Base-by-base conservation (phyloP, 306 rosid genomes). In the Quercus parvula region DNA sequence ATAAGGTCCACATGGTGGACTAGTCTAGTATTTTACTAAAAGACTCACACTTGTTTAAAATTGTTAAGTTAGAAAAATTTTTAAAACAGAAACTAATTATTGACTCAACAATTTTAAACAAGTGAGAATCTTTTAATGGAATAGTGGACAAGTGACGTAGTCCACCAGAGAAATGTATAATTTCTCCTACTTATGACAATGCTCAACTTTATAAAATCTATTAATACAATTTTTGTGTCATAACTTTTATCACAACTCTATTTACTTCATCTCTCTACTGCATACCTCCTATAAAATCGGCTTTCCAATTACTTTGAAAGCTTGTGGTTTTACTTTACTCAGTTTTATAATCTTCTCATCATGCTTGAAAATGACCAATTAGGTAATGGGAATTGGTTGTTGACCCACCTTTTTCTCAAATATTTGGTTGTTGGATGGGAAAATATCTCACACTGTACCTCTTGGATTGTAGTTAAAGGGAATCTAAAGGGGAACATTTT, bases 81-180 rank as follows among this genome's bases (percentile, higher is more conserved):
- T 28, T 28, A 3, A 28, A 28, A 28, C 4, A 28, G 3, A 28
- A 28, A 28, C 4, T 28, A 0, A 28, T 28, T 28, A 3, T 0
- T 28, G 31, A 28, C 31, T 28, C 31, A 28, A 0, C 4, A 28
- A 28, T 28, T 28, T 28, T 28, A 28, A 28, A 28, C 0, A 4
- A 35, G 2, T 35, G 8, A 0, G 41, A 6, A 35, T 35, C 0
- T 35, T 35, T 35, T 35, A 35, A 2, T 5, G 0, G 0, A 5
- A 35, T 35, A 35, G 8, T 35, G 0, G 2, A 35, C 7, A 35
- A 35, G 0, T 35, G 2, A 35, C 8, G 41, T 35, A 1, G 2
- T 35, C 0, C 2, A 35, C 41, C 7, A 35, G 0, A 5, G 0
- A 8, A 35, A 0, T 5, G 7, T 5, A 1, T 35, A 35, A 35